Evolutionary conservation across 1,284 basidiomycete genomes (phyloP).

Genomic region (Cryptococcus sp.): DNA sequence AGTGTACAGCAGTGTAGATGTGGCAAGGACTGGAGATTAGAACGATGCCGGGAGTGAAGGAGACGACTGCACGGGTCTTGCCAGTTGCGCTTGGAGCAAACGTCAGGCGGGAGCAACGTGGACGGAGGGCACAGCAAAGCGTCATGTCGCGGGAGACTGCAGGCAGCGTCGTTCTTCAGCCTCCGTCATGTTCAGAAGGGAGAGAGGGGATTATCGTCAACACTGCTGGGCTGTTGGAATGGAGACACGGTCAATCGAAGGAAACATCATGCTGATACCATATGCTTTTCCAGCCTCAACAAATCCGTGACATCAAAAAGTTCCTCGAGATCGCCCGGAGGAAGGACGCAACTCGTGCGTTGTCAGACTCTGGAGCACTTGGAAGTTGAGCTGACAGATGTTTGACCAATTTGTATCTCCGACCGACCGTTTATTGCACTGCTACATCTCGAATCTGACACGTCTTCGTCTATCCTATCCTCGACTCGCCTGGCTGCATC

Average conservation of each 20-base stretch:
- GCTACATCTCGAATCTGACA: neutral
- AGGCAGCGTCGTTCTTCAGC: neutral
- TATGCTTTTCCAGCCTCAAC: slow-evolving; percentile 72
- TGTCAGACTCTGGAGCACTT: neutral
- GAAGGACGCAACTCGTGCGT: slow-evolving; percentile 62
- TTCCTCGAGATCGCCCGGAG: slow-evolving; percentile 95
- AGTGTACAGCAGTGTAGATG: no score
- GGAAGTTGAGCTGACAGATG: no score
- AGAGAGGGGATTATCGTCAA: no score
- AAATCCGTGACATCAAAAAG: slow-evolving; percentile 98
- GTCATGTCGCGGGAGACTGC: neutral
- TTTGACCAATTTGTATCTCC: no score
- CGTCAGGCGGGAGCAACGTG: neutral
- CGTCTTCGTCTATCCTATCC: neutral
- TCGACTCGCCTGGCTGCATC: no score
- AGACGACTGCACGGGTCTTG: no score
- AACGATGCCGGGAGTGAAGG: no score
- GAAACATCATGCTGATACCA: slow-evolving; percentile 10
- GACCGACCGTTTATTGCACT: neutral
- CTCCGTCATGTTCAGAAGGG: no score
- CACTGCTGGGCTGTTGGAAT: no score
- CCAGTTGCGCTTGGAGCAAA: neutral
- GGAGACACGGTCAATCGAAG: no score
- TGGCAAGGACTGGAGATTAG: no score
- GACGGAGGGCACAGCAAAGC: neutral